phyloP scores from a whole-genome alignment of 768 basidiomycete species.

The Hygrophorus pudorinus region DNA sequence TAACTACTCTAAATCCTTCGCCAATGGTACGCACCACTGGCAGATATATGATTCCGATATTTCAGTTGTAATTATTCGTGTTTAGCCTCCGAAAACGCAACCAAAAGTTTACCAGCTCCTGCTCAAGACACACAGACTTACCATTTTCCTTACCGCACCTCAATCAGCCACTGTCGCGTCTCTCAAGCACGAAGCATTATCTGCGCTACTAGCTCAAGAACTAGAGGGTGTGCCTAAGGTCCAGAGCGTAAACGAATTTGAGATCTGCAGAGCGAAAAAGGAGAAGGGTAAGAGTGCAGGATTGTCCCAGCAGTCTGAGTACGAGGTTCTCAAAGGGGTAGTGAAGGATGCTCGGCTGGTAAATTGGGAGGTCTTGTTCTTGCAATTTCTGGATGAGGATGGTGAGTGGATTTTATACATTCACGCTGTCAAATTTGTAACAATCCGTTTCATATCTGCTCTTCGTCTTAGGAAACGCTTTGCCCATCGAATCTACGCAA shows the following conservation, averaged over 20 bases:
- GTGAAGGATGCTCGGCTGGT: conserved; percentile 33
- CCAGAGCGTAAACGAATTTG: conserved; percentile 34
- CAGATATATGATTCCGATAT: not conserved
- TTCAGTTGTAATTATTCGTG: not conserved
- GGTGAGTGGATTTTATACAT: conserved; percentile 36
- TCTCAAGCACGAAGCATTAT: conserved; percentile 55
- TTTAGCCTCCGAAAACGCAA: conserved; percentile 40
- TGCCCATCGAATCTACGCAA: conserved; percentile 48
- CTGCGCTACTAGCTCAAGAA: conserved; percentile 44
- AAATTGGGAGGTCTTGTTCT: conserved; percentile 60
- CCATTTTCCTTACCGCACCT: conserved; percentile 47
- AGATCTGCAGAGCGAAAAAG: conserved; percentile 46
- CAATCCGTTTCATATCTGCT: conserved; percentile 10
- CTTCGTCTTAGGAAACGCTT: conserved; percentile 36
- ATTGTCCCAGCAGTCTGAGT: conserved; percentile 17
- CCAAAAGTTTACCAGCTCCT: conserved; percentile 60
- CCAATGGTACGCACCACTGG: not conserved
- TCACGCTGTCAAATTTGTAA: conserved; percentile 9
- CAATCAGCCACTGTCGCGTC: conserved; percentile 44
- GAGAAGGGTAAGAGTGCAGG: conserved; percentile 29
- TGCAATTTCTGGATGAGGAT: conserved; percentile 54
- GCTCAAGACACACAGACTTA: conserved; percentile 67
- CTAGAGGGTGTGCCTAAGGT: conserved; percentile 22
- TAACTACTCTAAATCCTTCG: not conserved
- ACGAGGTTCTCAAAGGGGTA: conserved; percentile 39